Conservation (phyloP, 1,139 yeast species). For the Blastobotrys buckinghamii region DNA sequence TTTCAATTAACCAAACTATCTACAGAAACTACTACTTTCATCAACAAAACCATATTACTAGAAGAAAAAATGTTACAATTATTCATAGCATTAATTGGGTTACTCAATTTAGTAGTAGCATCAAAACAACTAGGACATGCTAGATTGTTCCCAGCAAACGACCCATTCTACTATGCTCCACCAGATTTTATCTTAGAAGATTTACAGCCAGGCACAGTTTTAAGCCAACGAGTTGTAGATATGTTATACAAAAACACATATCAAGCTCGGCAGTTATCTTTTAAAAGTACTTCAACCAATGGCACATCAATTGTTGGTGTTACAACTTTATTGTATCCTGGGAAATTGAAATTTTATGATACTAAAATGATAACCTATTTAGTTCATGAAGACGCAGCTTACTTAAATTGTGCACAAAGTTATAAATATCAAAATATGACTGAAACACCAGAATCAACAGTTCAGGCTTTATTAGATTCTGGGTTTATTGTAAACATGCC, state of each 20-base stretch:
- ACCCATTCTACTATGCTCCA: not conserved
- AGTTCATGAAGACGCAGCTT: constrained; percentile 26
- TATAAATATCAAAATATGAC: constrained; percentile 14
- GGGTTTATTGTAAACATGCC: constrained; percentile 20
- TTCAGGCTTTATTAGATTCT: constrained; percentile 7
- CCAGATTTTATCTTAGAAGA: not conserved
- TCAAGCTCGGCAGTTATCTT: constrained; percentile 21
- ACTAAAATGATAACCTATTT: constrained; percentile 24
- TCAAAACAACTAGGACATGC: not conserved
- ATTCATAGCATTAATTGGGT: not conserved
- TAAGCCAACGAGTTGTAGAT: not conserved
- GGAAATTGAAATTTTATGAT: constrained; percentile 8
- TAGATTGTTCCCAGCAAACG: not conserved
- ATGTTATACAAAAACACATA: not conserved
- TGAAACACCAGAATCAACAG: not conserved
- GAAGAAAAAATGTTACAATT: too few species aligned
- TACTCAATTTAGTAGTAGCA: not conserved
- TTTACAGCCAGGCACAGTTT: not conserved
- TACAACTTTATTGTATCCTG: constrained; percentile 28
- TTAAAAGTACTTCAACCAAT: constrained; percentile 23
- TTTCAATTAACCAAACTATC: too few species aligned
- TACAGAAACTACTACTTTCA: too few species aligned
- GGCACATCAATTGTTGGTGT: constrained; percentile 26
- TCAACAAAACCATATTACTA: too few species aligned
- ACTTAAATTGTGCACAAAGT: constrained; percentile 28